Evolutionary conservation across 1,139 yeast species (phyloP).

Genomic region (Meyerozyma sp.): DNA sequence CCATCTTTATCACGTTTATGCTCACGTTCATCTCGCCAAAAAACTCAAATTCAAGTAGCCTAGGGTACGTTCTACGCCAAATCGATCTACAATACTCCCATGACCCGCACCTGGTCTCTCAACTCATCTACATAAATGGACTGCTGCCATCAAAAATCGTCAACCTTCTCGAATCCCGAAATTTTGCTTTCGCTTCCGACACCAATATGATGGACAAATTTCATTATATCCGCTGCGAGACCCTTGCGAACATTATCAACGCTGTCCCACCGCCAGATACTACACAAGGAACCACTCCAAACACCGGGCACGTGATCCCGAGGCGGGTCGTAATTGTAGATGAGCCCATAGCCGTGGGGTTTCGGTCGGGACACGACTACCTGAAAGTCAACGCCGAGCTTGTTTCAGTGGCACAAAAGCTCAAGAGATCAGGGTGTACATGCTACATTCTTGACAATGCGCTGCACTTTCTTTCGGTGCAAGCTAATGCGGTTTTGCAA

Average conservation of each 20-base stretch:
- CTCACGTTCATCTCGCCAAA: conserved; percentile 12
- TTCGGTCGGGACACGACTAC: conserved; percentile 1
- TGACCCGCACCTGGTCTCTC: not conserved
- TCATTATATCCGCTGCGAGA: not conserved
- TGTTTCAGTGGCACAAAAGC: not conserved
- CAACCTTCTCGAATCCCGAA: not conserved
- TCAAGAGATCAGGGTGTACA: not conserved
- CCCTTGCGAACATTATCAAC: not conserved
- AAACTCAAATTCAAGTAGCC: conserved; percentile 4
- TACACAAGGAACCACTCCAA: too few species aligned
- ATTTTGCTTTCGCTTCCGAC: not conserved
- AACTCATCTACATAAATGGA: not conserved
- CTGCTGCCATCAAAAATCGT: not conserved
- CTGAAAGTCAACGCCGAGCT: not conserved
- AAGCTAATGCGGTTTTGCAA: not conserved
- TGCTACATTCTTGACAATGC: not conserved
- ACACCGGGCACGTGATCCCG: not conserved
- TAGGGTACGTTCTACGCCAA: conserved; percentile 3
- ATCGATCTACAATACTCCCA: not conserved
- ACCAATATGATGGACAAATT: not conserved
- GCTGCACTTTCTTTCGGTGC: not conserved
- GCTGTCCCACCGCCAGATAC: not conserved
- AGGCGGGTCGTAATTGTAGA: not conserved
- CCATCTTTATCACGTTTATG: conserved; percentile 9
- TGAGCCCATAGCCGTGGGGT: not conserved